Base-by-base conservation (phyloP, 1,139 yeast species). In the Kazachstania sp. region DNA sequence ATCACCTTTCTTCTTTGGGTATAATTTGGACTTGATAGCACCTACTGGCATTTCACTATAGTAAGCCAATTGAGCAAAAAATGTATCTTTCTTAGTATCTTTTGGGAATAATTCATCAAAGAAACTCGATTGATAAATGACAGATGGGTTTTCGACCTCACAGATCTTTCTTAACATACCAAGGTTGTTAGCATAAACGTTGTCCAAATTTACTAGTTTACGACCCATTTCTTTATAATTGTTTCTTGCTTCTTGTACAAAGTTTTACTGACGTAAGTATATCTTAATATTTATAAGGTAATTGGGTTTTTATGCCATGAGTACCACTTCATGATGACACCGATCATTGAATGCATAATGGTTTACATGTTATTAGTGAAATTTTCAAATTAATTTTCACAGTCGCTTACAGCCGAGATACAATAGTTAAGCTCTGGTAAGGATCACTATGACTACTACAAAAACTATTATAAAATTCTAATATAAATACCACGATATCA, bases 41-140 rank as follows among this genome's bases (percentile, higher is more conserved):
- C 88, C 95, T 3, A 86, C 88, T 6, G 94, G 87, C n/a, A 80
- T 69, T 55, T 81, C 87, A 16, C 80, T 73, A 59, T 72, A 79
- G 63, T 66, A 81, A 1, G 83, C 86, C 46, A 73, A 54, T 41
- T 56, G 51, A 23, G 59, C 47, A 38, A 54, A 46, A 31, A 44
- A 47, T 3, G 51, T 45, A 15, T 45, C 45, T 12, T 42, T 36
- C 30, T 37, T 44, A 12, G 26, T 31, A 19, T 51, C 49, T 9
- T 49, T 44, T 30, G 49, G 45, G 41, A 55, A 55, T 23, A 54
- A 42, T 41, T 56, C 59, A 12, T 49, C 31, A 43, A 51, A 56
- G 43, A 50, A 56, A 35, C 41, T 26, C 6, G 51, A 50, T n/a
- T 52, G 51, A 37, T 48, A 54, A 13, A 38, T 39, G 6, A 49